phyloP scores from a whole-genome alignment of 1,284 basidiomycete genomes.

The Sanguinoderma infundibulare region DNA sequence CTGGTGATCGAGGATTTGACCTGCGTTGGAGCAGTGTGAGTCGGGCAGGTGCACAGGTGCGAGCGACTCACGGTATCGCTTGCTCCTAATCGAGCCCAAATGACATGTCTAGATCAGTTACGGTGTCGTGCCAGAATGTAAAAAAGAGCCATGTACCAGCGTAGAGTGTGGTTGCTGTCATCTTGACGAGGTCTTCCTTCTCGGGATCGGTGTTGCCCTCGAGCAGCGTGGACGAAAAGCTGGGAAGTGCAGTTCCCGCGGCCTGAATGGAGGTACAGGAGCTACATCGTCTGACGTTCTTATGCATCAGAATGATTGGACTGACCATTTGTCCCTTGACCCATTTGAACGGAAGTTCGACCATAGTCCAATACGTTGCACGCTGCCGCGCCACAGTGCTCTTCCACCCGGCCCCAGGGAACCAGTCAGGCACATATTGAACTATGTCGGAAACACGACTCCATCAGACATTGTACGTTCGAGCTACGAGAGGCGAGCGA shows the following conservation, averaged over 20 bases:
- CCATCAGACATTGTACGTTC: not conserved
- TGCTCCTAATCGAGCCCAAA: slow-evolving; percentile 22
- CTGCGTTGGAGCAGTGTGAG: slow-evolving; percentile 10
- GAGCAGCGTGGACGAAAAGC: slow-evolving; percentile 30
- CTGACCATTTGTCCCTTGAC: slow-evolving; percentile 30
- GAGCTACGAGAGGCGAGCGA: not conserved
- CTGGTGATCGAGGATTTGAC: slow-evolving; percentile 30
- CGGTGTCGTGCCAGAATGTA: too few relatives aligned
- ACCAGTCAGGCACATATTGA: slow-evolving; percentile 33
- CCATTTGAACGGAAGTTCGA: slow-evolving; percentile 27
- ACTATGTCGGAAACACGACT: slow-evolving; percentile 8
- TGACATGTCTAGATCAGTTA: not conserved
- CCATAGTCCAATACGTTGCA: slow-evolving; percentile 24
- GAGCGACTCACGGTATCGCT: slow-evolving; percentile 30
- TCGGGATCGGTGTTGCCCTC: slow-evolving; percentile 24
- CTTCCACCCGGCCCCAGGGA: slow-evolving; percentile 35
- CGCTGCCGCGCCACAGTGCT: slow-evolving; percentile 22
- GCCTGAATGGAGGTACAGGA: slow-evolving; percentile 19
- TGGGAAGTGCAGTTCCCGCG: slow-evolving; percentile 32
- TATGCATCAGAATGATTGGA: not conserved
- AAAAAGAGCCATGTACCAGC: slow-evolving; percentile 18
- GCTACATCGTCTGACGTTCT: not conserved
- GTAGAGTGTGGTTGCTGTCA: slow-evolving; percentile 33
- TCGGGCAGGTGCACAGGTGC: not conserved
- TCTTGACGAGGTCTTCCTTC: slow-evolving; percentile 34